A percentile compares a stretch with the other conserved stretches of the same genome.
Evolutionary conservation across 768 basidiomycete species (phyloP).

Genomic region (Termitomyces heimii): DNA sequence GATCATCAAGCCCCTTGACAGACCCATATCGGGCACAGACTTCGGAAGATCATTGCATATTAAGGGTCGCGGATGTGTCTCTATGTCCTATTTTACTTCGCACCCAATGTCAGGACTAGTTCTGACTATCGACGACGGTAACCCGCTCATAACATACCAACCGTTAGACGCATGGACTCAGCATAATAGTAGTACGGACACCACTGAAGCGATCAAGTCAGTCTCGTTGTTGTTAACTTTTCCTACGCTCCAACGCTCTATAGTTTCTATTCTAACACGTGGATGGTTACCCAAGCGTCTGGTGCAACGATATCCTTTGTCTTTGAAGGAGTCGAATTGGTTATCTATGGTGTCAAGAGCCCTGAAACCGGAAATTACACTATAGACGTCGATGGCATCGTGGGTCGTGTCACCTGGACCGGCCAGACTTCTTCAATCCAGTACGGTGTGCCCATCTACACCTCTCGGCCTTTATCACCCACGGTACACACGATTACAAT

Average conservation of each 20-base stretch:
- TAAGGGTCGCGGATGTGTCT: not conserved
- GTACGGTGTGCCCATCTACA: not conserved
- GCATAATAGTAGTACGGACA: not conserved
- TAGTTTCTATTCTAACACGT: not conserved
- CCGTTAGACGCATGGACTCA: not conserved
- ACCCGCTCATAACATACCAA: not conserved
- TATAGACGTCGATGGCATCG: not conserved
- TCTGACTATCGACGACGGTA: not conserved
- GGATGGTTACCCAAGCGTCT: not conserved
- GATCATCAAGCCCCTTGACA: not conserved
- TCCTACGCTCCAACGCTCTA: not conserved
- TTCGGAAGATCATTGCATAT: not conserved
- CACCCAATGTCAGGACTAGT: not conserved
- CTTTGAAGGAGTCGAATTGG: constrained; percentile 2
- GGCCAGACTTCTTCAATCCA: not conserved
- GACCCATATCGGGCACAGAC: not conserved
- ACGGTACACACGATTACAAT: not conserved
- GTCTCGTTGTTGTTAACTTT: not conserved
- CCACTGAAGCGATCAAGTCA: not conserved
- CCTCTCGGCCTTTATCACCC: not conserved
- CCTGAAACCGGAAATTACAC: constrained; percentile 3
- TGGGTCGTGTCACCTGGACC: not conserved
- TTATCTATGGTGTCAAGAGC: constrained; percentile 2
- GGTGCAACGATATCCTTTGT: constrained; percentile 7
- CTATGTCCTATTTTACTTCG: not conserved